phyloP scores from a whole-genome alignment of 1,139 yeast genomes.

The Diutina neorugosa region DNA sequence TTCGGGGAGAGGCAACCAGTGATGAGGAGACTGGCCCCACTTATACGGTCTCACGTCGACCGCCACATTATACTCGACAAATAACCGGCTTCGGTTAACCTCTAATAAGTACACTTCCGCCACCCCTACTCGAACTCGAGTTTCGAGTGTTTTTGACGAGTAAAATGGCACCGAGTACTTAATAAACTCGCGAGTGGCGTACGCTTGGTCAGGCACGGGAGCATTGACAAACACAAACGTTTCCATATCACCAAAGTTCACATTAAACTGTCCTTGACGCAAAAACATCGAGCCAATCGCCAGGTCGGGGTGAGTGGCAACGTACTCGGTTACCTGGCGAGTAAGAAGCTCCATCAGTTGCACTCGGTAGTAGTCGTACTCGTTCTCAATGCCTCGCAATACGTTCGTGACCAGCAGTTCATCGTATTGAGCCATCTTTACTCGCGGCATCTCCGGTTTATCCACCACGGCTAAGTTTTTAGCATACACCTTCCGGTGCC shows the following conservation, averaged over 20 bases:
- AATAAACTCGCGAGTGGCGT: constrained; percentile 13
- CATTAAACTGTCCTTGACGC: constrained; percentile 19
- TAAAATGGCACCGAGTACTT: constrained; percentile 24
- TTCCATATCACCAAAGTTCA: constrained; percentile 16
- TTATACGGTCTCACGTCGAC: constrained; percentile 18
- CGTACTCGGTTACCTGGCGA: constrained; percentile 12
- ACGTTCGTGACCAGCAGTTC: constrained; percentile 21
- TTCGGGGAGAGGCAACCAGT: not conserved
- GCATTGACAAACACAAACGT: constrained; percentile 16
- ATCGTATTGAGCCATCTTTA: constrained; percentile 18
- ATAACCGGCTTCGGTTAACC: constrained; percentile 6
- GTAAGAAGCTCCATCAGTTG: constrained; percentile 20
- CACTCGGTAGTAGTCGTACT: constrained; percentile 22
- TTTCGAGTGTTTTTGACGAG: constrained; percentile 10
- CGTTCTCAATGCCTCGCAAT: constrained; percentile 24
- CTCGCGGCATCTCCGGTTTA: constrained; percentile 11
- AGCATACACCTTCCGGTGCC: constrained; percentile 6
- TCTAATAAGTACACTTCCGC: constrained; percentile 22
- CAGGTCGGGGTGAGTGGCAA: constrained; percentile 8
- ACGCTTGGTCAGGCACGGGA: constrained; percentile 5
- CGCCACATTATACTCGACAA: constrained; percentile 12
- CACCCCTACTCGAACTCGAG: constrained; percentile 19
- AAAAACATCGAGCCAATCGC: constrained; percentile 10
- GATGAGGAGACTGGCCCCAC: not conserved
- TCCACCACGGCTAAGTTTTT: constrained; percentile 8